Evolutionary conservation across 1,139 yeast species (phyloP), one percentile per base, ranked within the genome.

Genomic region (Pichia sorboxylosa): DNA sequence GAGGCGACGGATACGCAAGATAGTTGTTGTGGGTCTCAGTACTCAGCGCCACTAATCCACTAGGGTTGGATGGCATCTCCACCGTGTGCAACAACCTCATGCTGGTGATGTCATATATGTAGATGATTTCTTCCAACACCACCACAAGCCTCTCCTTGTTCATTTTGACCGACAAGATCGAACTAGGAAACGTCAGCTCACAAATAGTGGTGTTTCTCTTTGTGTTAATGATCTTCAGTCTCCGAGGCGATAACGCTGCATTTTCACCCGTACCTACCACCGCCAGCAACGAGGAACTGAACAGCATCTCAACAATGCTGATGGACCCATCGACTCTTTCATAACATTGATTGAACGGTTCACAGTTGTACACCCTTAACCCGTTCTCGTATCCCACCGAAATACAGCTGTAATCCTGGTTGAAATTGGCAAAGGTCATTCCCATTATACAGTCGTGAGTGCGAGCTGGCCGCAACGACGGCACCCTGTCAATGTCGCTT

Each of bases 1-100:
- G 78, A 0, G 94, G 93, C 1, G 94, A 82, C 0, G 97, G 96
- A 49, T 87, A 87, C 0, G 93, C 95, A 44, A 87, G 59, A 42
- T 64, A 79, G 45, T 79, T 73, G 45, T 70, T 66, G 5, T 73
- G 75, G 8, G 65, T 60, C 1, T 72, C 66, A n/a, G 82, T 70
- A 0, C 94, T 76, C 28, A 75, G 53, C 25, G 71, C 76, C 2
- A 76, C 67, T 45, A 56, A 58, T 39, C 58, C 65, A 36, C 35
- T 45, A 19, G 49, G 55, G 34, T 52, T 58, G 1, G 62, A 51
- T 5, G 64, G 61, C 3, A 66, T 58, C 34, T 73, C 82, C 32
- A 79, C 63, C 1, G 80, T 73, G 47, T 76, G 80, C 21, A 78
- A 50, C 17, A 78, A 59, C 42, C 78, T 65, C 61, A 80, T 77